Evolutionary conservation across 2,329 filamentous ascomycete species (phyloP).

Genomic region (Exophiala phaeomuriformis): DNA sequence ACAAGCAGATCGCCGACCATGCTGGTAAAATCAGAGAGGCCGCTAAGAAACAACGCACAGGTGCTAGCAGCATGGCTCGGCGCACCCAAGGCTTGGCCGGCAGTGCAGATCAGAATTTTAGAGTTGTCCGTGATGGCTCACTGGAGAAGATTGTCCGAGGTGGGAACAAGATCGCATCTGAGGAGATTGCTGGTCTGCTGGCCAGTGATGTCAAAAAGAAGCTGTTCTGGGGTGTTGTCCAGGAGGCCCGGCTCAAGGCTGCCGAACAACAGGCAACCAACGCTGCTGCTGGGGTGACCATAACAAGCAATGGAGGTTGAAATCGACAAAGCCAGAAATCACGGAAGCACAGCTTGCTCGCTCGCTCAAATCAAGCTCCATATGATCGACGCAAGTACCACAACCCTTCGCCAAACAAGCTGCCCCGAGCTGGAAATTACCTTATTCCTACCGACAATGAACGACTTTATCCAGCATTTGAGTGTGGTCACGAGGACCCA

Average conservation of each 20-base stretch:
- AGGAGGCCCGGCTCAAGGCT: conserved; percentile 24
- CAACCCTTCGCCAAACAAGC: too few species aligned
- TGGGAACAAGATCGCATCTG: conserved; percentile 51
- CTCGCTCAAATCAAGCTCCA: too few species aligned
- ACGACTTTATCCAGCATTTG: too few species aligned
- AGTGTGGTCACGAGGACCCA: too few species aligned
- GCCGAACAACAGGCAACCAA: conserved; percentile 13
- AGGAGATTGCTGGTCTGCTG: conserved; percentile 44
- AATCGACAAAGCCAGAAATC: neutral
- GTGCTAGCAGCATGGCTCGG: conserved; percentile 10
- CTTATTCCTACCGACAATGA: too few species aligned
- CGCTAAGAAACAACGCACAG: conserved; percentile 36
- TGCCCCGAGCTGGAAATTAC: too few species aligned
- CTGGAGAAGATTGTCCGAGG: conserved; percentile 50
- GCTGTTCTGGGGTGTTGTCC: conserved; percentile 42
- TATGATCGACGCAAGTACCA: too few species aligned
- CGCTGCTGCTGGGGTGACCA: conserved; percentile 8
- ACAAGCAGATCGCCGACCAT: conserved; percentile 84
- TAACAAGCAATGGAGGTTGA: conserved; percentile 13
- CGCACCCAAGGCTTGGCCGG: conserved; percentile 23
- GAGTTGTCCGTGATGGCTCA: conserved; percentile 38
- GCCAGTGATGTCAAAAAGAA: conserved; percentile 47
- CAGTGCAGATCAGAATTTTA: conserved; percentile 27
- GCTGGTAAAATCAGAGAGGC: conserved; percentile 71
- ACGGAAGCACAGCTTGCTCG: too few species aligned